phyloP scores from a whole-genome alignment of 164 flowering plant genomes.

The Saururus chinensis region DNA sequence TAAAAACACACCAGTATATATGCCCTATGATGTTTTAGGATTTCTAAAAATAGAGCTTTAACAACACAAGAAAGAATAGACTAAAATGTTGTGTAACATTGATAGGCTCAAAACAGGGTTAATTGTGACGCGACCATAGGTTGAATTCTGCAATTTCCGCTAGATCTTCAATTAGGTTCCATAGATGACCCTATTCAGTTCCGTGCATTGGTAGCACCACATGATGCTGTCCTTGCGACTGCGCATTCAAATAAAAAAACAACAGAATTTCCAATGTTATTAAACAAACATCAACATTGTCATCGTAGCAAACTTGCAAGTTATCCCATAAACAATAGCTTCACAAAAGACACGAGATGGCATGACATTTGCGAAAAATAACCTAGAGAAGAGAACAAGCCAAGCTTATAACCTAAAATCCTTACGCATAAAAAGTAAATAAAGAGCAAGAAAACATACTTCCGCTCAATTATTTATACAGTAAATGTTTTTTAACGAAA shows the following conservation, averaged over 20 bases:
- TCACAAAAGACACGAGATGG: too few relatives aligned
- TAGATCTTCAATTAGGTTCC: neutral
- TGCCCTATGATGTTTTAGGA: neutral
- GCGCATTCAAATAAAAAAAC: neutral
- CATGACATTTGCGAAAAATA: too few relatives aligned
- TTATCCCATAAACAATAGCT: too few relatives aligned
- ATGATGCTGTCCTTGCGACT: neutral
- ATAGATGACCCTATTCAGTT: neutral
- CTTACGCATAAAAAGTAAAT: too few relatives aligned
- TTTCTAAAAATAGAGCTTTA: neutral
- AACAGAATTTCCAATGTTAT: neutral
- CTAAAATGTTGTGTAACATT: too few relatives aligned
- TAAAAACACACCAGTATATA: neutral
- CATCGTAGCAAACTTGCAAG: too few relatives aligned
- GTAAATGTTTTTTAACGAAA: too few relatives aligned
- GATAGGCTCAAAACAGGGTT: neutral
- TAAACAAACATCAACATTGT: too few relatives aligned
- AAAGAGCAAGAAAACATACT: too few relatives aligned
- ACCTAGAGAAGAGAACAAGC: too few relatives aligned
- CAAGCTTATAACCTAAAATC: too few relatives aligned
- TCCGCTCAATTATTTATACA: too few relatives aligned
- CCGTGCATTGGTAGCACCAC: neutral
- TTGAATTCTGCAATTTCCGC: neutral
- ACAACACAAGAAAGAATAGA: neutral
- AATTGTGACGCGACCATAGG: neutral